Conservation (phyloP, 129 eudicot genomes). For the Flaveria linearis region DNA sequence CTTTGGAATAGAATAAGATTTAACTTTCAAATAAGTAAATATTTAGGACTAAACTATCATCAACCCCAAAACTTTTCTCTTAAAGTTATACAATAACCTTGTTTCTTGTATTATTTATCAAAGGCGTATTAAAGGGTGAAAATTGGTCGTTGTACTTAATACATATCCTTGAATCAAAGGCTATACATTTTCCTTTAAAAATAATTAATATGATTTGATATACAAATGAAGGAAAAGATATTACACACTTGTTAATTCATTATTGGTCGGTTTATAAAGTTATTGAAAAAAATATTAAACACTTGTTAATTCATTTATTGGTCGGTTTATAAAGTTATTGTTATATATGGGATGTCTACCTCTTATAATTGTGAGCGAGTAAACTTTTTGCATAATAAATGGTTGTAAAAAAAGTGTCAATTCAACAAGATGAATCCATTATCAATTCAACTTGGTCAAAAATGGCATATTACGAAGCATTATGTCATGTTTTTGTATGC, state of each 20-base stretch:
- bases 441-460: constrained; percentile 12
- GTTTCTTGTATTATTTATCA: neutral
- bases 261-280: neutral
- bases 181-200: too few species aligned
- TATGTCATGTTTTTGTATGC: constrained; percentile 13
- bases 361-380: neutral
- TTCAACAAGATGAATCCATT: constrained; percentile 13
- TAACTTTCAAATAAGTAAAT: too few species aligned
- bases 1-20: too few species aligned
- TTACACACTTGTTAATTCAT: neutral
- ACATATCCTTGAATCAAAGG: too few species aligned
- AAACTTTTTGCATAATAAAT: neutral
- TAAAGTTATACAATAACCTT: neutral
- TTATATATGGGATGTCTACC: neutral
- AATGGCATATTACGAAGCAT: constrained; percentile 22
- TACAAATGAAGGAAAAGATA: neutral
- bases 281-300: neutral
- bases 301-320: neutral
- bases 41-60: neutral
- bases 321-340: neutral
- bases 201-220: neutral
- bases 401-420: constrained; percentile 6
- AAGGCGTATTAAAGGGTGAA: too few species aligned
- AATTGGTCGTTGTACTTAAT: neutral
- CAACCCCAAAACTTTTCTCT: neutral